Evolutionary conservation across 202 grass and related monocot genomes (phyloP), one percentile per base, ranked within the genome.

Genomic region (Alloteropsis angusta): DNA sequence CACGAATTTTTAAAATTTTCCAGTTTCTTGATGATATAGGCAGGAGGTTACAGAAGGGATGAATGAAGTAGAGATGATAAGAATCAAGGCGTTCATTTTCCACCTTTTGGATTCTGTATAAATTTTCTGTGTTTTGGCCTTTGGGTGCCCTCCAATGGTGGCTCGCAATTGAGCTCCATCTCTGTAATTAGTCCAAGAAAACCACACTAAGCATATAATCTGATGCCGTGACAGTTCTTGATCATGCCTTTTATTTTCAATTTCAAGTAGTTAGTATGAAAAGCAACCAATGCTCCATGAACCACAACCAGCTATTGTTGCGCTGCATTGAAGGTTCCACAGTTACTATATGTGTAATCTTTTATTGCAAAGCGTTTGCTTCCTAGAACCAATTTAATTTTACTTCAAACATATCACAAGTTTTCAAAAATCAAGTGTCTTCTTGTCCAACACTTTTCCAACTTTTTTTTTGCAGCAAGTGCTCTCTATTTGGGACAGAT

Each of bases 151-250:
- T 45, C 49, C 4, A 19, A 15, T 42, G 60, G 59, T 66, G 46
- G 23, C 47, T 46, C 58, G 9, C 44, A 82, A 73, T 73, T 54
- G 79, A 73, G 68, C 22, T 64, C 36, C 57, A 43, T 43, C 35
- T 82, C 5, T 38, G 6, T 25, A 39, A 26, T 36, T 52, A 28
- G 23, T 64, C 32, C 5, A 23, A 1, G 34, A 23, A 73, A 56
- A 58, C n/a, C 6, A 9, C 50, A 77, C 19, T 62, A 17, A 35
- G 7, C 28, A 48, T n/a, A 22, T 23, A 18, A 62, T 37, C 52
- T 16, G 15, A 25, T 58, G 1, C n/a, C 21, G 15, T 53, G 15
- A 46, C 10, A 44, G 13, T 46, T 13, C 8, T 75, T 45, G 32
- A 37, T 68, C 12, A 42, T 7, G 38, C 7, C 9, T 43, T 14